Conservation (phyloP, 176 grass and related monocot genomes). For the Oryza glumipatula region DNA sequence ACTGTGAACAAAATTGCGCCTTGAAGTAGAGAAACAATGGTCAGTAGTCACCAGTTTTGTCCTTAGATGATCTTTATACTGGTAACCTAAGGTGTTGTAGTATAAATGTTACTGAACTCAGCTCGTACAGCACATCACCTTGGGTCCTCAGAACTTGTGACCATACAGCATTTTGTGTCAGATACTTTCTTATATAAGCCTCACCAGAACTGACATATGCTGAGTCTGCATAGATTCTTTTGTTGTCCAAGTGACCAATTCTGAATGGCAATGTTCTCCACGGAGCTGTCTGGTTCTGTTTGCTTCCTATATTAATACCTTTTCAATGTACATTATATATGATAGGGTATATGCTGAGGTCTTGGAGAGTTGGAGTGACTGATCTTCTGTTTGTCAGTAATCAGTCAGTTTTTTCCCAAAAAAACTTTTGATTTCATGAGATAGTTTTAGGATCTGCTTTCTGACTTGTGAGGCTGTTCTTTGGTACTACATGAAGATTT, state of each 20-base stretch:
- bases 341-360: not conserved
- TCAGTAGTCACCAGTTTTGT: conserved; percentile 14
- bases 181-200: not conserved
- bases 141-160: conserved; percentile 24
- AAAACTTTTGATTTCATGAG: not conserved
- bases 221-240: not conserved
- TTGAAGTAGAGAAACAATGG: conserved; percentile 11
- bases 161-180: not conserved
- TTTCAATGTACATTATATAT: not conserved
- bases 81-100: conserved; percentile 38
- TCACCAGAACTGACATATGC: conserved; percentile 17
- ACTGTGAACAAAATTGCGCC: not conserved
- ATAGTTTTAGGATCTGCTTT: not conserved
- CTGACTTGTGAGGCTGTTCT: not conserved
- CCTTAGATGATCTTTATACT: conserved; percentile 35
- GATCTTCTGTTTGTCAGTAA: not conserved
- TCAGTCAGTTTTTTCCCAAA: not conserved
- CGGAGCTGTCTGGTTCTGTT: not conserved
- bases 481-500: not conserved
- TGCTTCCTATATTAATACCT: not conserved
- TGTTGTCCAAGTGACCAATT: not conserved
- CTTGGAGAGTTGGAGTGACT: not conserved
- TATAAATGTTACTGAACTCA: conserved; percentile 33
- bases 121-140: conserved; percentile 29
- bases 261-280: not conserved